Conservation (phyloP, 495 filamentous ascomycete species). For the Bathelium albidoporum region DNA sequence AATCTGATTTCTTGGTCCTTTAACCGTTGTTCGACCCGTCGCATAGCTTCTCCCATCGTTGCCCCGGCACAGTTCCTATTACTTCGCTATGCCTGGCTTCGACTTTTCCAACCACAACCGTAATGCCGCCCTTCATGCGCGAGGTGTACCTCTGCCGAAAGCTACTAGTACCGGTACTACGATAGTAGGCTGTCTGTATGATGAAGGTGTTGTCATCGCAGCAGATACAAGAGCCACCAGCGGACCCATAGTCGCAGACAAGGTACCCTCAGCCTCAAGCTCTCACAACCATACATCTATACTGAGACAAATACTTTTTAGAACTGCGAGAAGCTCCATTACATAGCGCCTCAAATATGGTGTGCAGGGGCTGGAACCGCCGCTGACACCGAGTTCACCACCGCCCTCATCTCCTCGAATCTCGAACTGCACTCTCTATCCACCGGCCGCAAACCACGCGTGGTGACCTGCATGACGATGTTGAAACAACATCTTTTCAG, state of each 20-base stretch:
- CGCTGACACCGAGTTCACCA: constrained; percentile 98
- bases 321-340: constrained; percentile 99
- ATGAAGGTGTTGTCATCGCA: constrained; percentile 94
- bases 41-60: background rate
- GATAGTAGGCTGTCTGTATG: constrained; percentile 95
- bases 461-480: constrained; percentile 99
- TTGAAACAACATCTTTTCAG: constrained; percentile 99
- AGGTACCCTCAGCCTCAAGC: constrained; percentile 41
- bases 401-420: constrained; percentile 94
- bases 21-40: background rate
- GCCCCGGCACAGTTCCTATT: background rate
- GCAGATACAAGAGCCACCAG: constrained; percentile 97
- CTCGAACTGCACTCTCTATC: constrained; percentile 93
- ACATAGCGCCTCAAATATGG: constrained; percentile 98
- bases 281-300: constrained; percentile 1
- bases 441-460: constrained; percentile 89
- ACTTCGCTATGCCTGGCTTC: constrained; percentile 75
- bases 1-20: background rate
- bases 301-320: constrained; percentile 26
- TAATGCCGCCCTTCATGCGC: constrained; percentile 88
- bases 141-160: constrained; percentile 87
- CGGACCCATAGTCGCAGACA: constrained; percentile 97
- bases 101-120: constrained; percentile 99
- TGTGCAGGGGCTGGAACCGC: constrained; percentile 97
- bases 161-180: constrained; percentile 98